Evolutionary conservation across 495 filamentous ascomycete species (phyloP), one percentile per base, ranked within the genome.

Genomic region (Xylaria bambusicola): DNA sequence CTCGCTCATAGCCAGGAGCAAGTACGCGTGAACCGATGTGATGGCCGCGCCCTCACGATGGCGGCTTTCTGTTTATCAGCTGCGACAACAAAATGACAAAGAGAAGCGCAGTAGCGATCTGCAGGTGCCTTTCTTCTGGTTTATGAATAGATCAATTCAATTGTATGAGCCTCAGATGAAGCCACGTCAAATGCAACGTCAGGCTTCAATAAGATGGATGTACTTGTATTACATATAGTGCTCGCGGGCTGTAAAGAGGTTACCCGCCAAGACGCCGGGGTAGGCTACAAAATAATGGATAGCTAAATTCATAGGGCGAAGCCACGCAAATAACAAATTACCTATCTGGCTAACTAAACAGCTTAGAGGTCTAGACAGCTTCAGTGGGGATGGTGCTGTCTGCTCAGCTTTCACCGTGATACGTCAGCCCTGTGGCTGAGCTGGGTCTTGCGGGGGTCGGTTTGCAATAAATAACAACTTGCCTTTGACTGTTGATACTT

Each of bases 1-100:
- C 13, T 73, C 70, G 46, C 73, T 70, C 66, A 78, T 78, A 38
- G 51, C 23, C 21, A 44, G 40, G 17, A 41, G 29, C 24, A 18
- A 27, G 13, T 17, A 15, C n/a, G 35, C 18, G 42, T 29, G 35
- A 21, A 36, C 38, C 24, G n/a, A 24, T n/a, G n/a, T n/a, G n/a
- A n/a, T n/a, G n/a, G n/a, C n/a, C n/a, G n/a, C n/a, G n/a, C n/a
- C n/a, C n/a, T n/a, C n/a, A n/a, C n/a, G n/a, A n/a, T n/a, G n/a
- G n/a, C n/a, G n/a, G n/a, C n/a, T n/a, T n/a, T n/a, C n/a, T n/a
- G n/a, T n/a, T n/a, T n/a, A n/a, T n/a, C n/a, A n/a, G n/a, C n/a
- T n/a, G n/a, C n/a, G n/a, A n/a, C n/a, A n/a, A n/a, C n/a, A n/a
- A n/a, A n/a, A n/a, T n/a, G n/a, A n/a, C n/a, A n/a, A n/a, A n/a